Conservation (phyloP, 352 stramenopile species). For the Phytophthora fragariae region DNA sequence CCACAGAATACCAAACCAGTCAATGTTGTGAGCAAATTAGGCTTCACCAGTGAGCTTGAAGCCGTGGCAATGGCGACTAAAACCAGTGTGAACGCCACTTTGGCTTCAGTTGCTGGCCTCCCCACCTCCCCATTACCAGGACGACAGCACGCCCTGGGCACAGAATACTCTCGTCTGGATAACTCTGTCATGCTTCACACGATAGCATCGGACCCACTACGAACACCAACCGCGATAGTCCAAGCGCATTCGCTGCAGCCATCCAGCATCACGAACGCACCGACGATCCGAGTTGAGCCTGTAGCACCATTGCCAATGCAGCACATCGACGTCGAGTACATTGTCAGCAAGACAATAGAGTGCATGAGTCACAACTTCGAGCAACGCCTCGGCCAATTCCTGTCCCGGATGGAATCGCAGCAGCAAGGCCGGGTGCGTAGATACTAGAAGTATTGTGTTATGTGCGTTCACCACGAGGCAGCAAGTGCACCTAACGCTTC, state of each 20-base stretch:
- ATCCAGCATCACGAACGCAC: slow-evolving; percentile 10
- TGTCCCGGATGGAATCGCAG: slow-evolving; percentile 65
- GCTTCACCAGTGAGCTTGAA: slow-evolving; percentile 25
- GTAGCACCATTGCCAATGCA: slow-evolving; percentile 35
- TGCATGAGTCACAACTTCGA: slow-evolving; percentile 78
- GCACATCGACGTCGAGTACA: slow-evolving; percentile 64
- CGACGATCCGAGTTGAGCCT: slow-evolving; percentile 5
- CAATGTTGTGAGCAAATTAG: not conserved
- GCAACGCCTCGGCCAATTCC: slow-evolving; percentile 58
- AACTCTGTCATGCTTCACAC: slow-evolving; percentile 21
- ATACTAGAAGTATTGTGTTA: too few relatives aligned
- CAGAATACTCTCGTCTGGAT: slow-evolving; percentile 8
- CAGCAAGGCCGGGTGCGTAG: slow-evolving; percentile 58
- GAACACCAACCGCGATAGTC: slow-evolving; percentile 14
- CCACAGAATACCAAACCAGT: not conserved
- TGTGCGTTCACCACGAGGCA: not conserved
- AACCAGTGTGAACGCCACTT: slow-evolving; percentile 28
- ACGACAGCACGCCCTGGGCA: slow-evolving; percentile 5
- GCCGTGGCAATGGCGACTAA: slow-evolving; percentile 32
- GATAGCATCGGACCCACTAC: slow-evolving; percentile 5
- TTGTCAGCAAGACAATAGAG: slow-evolving; percentile 72
- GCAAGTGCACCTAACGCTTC: slow-evolving; percentile 12
- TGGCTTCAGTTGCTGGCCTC: slow-evolving; percentile 25
- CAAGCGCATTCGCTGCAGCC: slow-evolving; percentile 19
- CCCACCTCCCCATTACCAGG: slow-evolving; percentile 5